phyloP scores from a whole-genome alignment of 257 asterid genomes.

The Salvia rosmarinus region DNA sequence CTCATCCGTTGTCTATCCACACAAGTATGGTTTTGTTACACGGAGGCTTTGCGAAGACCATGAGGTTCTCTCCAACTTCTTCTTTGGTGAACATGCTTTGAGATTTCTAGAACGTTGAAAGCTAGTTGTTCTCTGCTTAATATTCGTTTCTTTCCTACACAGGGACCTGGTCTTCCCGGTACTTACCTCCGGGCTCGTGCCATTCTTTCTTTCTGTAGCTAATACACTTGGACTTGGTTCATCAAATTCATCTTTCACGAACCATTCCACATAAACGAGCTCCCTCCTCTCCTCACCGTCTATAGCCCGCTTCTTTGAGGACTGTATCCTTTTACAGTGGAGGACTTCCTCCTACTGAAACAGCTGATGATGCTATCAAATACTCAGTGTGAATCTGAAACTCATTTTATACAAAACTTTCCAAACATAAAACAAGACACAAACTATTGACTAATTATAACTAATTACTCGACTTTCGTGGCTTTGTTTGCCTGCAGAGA shows the following conservation, averaged over 20 bases:
- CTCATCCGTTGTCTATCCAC: constrained; percentile 96
- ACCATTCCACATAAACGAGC: constrained; percentile 52
- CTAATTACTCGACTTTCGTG: not conserved
- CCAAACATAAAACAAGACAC: not conserved
- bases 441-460: not conserved
- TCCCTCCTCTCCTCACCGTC: constrained; percentile 90
- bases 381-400: constrained; percentile 65
- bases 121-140: not conserved
- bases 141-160: not conserved
- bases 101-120: not conserved
- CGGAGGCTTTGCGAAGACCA: constrained; percentile 89
- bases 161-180: constrained; percentile 93
- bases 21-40: constrained; percentile 92
- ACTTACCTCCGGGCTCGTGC: constrained; percentile 94
- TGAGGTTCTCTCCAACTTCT: constrained; percentile 56
- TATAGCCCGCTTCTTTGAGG: constrained; percentile 95
- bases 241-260: not conserved
- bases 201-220: constrained; percentile 33
- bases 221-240: not conserved
- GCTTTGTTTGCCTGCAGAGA: constrained; percentile 59
- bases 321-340: constrained; percentile 85
- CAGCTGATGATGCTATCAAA: constrained; percentile 70
- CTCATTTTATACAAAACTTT: not conserved
- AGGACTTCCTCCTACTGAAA: constrained; percentile 75
- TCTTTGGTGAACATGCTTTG: not conserved